phyloP scores from a whole-genome alignment of 768 basidiomycete species.

The Clavulina sp. region DNA sequence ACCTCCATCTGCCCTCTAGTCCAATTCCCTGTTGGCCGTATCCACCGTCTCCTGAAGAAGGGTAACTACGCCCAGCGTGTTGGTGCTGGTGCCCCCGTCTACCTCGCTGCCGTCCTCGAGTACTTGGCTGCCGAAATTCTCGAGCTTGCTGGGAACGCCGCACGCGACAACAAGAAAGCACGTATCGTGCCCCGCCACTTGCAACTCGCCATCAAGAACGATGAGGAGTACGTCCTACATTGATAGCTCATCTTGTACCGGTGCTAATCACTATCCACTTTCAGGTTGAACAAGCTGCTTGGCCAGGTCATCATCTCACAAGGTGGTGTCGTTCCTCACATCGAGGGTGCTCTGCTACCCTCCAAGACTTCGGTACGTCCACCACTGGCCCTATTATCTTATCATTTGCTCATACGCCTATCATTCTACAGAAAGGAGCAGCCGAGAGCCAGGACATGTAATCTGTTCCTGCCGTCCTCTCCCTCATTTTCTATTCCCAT shows the following conservation, averaged over 20 bases:
- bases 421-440: not conserved
- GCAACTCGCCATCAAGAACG: constrained; percentile 59
- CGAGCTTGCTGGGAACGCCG: constrained; percentile 66
- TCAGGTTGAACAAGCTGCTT: constrained; percentile 38
- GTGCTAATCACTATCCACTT: constrained; percentile 4
- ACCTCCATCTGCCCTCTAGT: constrained; percentile 9
- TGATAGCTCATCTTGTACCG: not conserved
- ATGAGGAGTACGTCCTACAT: constrained; percentile 40
- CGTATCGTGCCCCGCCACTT: constrained; percentile 68
- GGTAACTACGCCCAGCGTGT: constrained; percentile 59
- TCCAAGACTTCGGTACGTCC: constrained; percentile 9
- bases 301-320: constrained; percentile 52
- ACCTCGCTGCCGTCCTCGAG: constrained; percentile 72
- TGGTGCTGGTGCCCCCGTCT: constrained; percentile 57
- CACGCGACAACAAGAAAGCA: constrained; percentile 66
- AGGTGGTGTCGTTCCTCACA: constrained; percentile 56
- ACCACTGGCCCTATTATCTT: not conserved
- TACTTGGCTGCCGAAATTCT: constrained; percentile 78
- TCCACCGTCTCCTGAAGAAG: constrained; percentile 58
- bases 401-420: not conserved
- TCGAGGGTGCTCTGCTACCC: constrained; percentile 30
- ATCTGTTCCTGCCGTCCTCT: not conserved
- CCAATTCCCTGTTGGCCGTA: constrained; percentile 69
- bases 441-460: not conserved
- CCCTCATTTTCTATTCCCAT: not conserved